Conservation (phyloP, 2,329 filamentous ascomycete genomes). For the Orbilia quercus region DNA sequence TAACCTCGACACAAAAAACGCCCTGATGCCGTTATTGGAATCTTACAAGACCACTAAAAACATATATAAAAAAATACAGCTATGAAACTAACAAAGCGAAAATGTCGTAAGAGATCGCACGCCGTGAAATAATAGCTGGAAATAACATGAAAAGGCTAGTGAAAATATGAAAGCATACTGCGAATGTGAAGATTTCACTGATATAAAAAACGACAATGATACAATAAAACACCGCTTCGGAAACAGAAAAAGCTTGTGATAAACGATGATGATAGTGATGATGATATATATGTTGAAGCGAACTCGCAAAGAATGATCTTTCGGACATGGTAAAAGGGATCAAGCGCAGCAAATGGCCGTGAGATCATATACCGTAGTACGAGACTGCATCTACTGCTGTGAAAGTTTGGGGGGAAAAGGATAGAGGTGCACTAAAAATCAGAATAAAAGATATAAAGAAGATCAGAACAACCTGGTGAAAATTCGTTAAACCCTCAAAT, state of each 20-base stretch:
- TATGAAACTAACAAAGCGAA: not conserved
- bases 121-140: not conserved
- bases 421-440: constrained; percentile 11
- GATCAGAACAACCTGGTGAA: not conserved
- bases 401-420: not conserved
- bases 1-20: too few relatives aligned
- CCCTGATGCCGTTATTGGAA: too few relatives aligned
- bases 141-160: not conserved
- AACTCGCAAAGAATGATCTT: not conserved
- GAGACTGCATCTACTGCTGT: too few relatives aligned
- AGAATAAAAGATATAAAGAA: not conserved
- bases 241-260: too few relatives aligned
- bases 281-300: too few relatives aligned
- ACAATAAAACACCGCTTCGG: not conserved
- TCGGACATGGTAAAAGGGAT: constrained; percentile 1
- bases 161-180: not conserved
- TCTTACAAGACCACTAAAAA: too few relatives aligned
- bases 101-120: constrained; percentile 3
- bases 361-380: constrained; percentile 16
- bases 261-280: too few relatives aligned
- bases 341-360: constrained; percentile 6
- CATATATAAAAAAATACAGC: too few relatives aligned
- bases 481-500: constrained; percentile 17
- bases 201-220: not conserved
- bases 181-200: not conserved